These are phyloP conservation scores for Leucosporidium yakuticum DNA, from an alignment of 768 basidiomycete species.

Conservation along the genomic window DNA sequence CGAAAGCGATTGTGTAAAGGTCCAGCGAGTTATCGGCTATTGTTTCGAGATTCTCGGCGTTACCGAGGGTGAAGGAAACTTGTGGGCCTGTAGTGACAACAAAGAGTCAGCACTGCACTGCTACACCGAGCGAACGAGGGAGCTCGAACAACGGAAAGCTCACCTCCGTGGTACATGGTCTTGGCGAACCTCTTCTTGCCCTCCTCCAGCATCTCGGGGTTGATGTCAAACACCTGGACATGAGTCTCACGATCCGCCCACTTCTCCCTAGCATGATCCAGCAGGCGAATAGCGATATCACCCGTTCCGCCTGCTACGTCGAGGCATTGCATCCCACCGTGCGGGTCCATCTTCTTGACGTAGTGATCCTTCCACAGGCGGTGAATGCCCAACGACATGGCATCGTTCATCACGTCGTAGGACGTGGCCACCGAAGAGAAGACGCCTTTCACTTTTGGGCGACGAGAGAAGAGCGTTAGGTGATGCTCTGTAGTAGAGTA, in stretches of 20 bases:
- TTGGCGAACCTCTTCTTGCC: slow-evolving; percentile 84
- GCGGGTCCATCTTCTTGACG: slow-evolving; percentile 45
- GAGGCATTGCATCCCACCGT: slow-evolving; percentile 64
- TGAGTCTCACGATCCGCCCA: slow-evolving; percentile 82
- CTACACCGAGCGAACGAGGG: not conserved
- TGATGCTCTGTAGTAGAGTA: not conserved
- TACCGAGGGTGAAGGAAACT: slow-evolving; percentile 83
- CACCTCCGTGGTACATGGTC: slow-evolving; percentile 98
- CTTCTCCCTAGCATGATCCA: slow-evolving; percentile 82
- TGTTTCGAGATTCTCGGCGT: slow-evolving; percentile 72
- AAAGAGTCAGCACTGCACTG: slow-evolving; percentile 53
- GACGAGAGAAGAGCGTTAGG: not conserved
- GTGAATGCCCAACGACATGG: slow-evolving; percentile 93
- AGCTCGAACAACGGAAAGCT: slow-evolving; percentile 41
- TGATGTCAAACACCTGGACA: slow-evolving; percentile 89
- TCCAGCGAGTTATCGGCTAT: slow-evolving; percentile 83
- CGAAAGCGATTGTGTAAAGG: slow-evolving; percentile 97
- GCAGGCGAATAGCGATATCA: slow-evolving; percentile 88
- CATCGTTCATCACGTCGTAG: slow-evolving; percentile 99
- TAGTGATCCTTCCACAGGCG: slow-evolving; percentile 94
- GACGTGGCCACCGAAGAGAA: slow-evolving; percentile 92
- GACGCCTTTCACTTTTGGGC: slow-evolving; percentile 65
- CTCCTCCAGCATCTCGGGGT: slow-evolving; percentile 88
- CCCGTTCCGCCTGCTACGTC: slow-evolving; percentile 96
- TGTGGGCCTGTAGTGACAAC: slow-evolving; percentile 25